A percentile compares a stretch with the other conserved stretches of the same genome.
These are phyloP conservation scores for Colletotrichum magnum DNA, from an alignment of 2,329 filamentous ascomycete species.

Conservation along the genomic window DNA sequence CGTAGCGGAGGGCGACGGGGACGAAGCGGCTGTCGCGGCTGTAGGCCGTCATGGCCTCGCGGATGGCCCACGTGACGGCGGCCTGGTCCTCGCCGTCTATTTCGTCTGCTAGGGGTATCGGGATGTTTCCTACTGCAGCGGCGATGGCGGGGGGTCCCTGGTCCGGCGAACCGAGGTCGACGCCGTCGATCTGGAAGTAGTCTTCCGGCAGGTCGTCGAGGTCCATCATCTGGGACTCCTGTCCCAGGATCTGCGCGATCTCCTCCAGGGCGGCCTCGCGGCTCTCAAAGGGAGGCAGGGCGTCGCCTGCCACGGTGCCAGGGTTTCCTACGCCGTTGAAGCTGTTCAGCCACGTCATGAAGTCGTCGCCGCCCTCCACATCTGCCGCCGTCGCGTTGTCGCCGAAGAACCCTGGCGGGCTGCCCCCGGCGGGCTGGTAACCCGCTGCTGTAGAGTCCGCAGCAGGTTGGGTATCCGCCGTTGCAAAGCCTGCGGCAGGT, in stretches of 20 bases:
- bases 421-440: too few species aligned
- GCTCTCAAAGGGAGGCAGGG: slow-evolving; percentile 11
- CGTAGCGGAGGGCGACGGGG: slow-evolving; percentile 28
- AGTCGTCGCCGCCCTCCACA: slow-evolving; percentile 8
- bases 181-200: background rate
- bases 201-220: background rate
- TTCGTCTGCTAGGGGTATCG: too few species aligned
- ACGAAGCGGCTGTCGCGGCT: slow-evolving; percentile 31
- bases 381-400: slow-evolving; percentile 28
- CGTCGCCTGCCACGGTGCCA: background rate
- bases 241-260: slow-evolving; percentile 21
- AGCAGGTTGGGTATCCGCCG: background rate
- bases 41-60: slow-evolving; percentile 9
- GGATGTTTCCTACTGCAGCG: too few species aligned
- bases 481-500: background rate
- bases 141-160: too few species aligned
- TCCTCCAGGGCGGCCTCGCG: slow-evolving; percentile 11
- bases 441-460: background rate
- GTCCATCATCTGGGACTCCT: background rate
- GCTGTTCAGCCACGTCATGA: slow-evolving; percentile 15
- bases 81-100: slow-evolving; percentile 9
- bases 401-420: background rate
- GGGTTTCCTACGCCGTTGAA: background rate
- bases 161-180: background rate
- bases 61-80: slow-evolving; percentile 8